A percentile compares a stretch with the other conserved stretches of the same genome.
Evolutionary conservation across 305 asterid species (phyloP).

Genomic region (Fraxinus angustifolia): DNA sequence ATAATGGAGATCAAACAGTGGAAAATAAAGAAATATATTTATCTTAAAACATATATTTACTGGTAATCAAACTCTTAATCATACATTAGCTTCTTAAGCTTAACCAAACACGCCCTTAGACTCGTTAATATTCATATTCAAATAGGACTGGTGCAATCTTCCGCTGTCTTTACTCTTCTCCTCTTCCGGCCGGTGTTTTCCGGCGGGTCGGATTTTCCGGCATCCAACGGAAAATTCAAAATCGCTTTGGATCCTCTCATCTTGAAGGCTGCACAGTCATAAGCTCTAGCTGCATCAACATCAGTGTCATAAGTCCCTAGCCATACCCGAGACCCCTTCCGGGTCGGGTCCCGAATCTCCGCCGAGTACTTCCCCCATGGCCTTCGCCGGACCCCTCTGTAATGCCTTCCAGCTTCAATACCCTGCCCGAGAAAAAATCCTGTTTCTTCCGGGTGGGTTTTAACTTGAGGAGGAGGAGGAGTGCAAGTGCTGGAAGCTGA

Average conservation of each 20-base stretch:
- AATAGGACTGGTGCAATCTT: not conserved
- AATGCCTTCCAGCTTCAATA: slow-evolving; percentile 12
- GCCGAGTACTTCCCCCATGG: slow-evolving; percentile 51
- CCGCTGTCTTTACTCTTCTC: slow-evolving; percentile 16
- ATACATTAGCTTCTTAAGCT: not conserved
- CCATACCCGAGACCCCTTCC: slow-evolving; percentile 47
- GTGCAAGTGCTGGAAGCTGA: not conserved
- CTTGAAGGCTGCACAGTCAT: slow-evolving; percentile 41
- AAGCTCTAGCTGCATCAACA: slow-evolving; percentile 44
- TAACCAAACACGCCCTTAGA: not conserved
- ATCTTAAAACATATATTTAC: not conserved
- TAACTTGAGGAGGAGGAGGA: slow-evolving; percentile 9
- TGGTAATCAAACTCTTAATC: not conserved
- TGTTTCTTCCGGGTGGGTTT: slow-evolving; percentile 21
- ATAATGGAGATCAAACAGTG: too few relatives aligned
- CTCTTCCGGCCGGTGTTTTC: slow-evolving; percentile 30
- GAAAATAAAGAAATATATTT: not conserved
- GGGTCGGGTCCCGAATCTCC: slow-evolving; percentile 47
- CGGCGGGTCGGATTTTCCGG: slow-evolving; percentile 37
- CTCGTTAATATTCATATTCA: not conserved
- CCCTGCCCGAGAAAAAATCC: not conserved
- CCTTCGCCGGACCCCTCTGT: slow-evolving; percentile 43
- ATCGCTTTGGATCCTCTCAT: slow-evolving; percentile 49
- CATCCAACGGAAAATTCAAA: slow-evolving; percentile 38
- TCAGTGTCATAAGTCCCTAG: slow-evolving; percentile 40